Base-by-base conservation (phyloP, 2,329 filamentous ascomycete species). In the Rhynchosporium secalis region DNA sequence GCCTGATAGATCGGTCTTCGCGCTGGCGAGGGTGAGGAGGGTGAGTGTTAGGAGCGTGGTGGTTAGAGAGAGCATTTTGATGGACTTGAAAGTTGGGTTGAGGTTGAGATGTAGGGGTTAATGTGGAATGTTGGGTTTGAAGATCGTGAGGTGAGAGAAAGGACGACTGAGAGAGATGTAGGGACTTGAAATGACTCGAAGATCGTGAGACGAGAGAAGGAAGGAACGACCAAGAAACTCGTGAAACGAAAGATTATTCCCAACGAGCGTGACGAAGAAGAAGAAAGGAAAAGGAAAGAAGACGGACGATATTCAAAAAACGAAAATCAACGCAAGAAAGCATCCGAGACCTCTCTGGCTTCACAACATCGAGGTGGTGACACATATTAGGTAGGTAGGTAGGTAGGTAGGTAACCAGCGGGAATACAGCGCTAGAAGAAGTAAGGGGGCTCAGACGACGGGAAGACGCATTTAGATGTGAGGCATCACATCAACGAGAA, bases 11-110 rank as follows among this genome's bases (percentile, higher is more conserved):
- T 55, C 38, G 36, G 51, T 55, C 43, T 15, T 9, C 8, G 33
- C 38, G 51, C 6, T 40, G 20, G 51, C 31, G 33, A 43, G 51
- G 36, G 51, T 4, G 36, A 55, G 20, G 51, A 55, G 36, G 51
- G 38, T 41, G 36, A 13, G 8, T 36, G 43, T 28, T 5, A 55
- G 38, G 51, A 38, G 36, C 36, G 20, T n/a, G 10, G 51, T n/a
- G 10, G 8, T 15, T 13, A 31, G 8, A 15, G 48, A 26, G 15
- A 9, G 31, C 48, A 51, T 51, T 31, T 10, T 31, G 46, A 31
- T 20, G 20, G 20, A 20, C 20, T 20, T 20, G 46, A 12, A 3
- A 13, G 15, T n/a, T 4, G 12, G 28, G 13, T 49, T n/a, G 48
- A 51, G 48, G n/a, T 38, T 36, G 47, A 8, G 31, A 10, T 6